Evolutionary conservation across 2,329 filamentous ascomycete genomes (phyloP).

Genomic region (Hymenoscyphus infarciens): DNA sequence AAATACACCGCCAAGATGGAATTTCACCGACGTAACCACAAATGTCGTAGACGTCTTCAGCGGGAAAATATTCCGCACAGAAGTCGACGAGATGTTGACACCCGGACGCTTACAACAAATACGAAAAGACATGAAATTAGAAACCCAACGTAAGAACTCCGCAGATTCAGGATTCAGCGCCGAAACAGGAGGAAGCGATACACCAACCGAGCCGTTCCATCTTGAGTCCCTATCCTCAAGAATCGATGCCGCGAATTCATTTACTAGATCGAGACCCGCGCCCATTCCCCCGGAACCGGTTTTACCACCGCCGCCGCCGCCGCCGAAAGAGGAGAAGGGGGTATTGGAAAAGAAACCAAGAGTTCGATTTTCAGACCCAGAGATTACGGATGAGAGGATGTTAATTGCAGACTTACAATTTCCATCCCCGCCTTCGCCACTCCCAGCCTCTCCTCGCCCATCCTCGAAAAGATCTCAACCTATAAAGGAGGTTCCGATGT

Average conservation of each 20-base stretch:
- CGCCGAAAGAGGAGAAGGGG: constrained; percentile 1
- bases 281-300: constrained; percentile 4
- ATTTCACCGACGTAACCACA: constrained; percentile 51
- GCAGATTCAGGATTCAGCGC: constrained; percentile 19
- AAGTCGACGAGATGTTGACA: constrained; percentile 58
- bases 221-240: constrained; percentile 45
- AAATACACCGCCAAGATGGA: constrained; percentile 45
- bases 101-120: constrained; percentile 46
- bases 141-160: constrained; percentile 22
- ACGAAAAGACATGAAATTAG: constrained; percentile 25
- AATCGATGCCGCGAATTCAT: constrained; percentile 37
- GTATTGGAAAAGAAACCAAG: neutral
- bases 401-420: constrained; percentile 27
- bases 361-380: neutral
- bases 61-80: constrained; percentile 48
- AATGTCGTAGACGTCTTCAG: constrained; percentile 56
- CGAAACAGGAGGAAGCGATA: constrained; percentile 36
- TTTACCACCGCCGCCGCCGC: neutral
- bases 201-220: constrained; percentile 48
- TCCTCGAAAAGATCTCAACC: neutral
- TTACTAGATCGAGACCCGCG: neutral
- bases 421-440: constrained; percentile 37
- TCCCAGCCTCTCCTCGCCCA: constrained; percentile 23
- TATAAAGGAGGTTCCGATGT: constrained; percentile 25
- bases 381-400: constrained; percentile 17